Evolutionary conservation across 768 basidiomycete species (phyloP).

Genomic region (Aureoboletus auriporus): DNA sequence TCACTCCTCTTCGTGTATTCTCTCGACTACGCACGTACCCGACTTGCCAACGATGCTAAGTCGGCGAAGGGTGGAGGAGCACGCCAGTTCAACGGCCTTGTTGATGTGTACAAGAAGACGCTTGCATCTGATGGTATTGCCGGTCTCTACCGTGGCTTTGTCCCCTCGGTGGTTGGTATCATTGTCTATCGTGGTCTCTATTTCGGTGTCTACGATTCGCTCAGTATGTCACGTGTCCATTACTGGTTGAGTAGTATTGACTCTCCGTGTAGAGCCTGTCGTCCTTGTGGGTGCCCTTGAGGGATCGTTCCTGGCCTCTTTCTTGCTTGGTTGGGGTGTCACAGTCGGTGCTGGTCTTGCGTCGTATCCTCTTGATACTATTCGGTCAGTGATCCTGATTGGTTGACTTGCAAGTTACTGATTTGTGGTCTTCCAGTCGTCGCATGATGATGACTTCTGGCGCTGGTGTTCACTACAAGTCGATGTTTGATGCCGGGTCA

Average conservation of each 20-base stretch:
- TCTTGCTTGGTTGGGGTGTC: slow-evolving; percentile 97
- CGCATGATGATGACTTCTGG: slow-evolving; percentile 99
- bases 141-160: slow-evolving; percentile 99
- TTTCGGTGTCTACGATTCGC: slow-evolving; percentile 95
- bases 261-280: slow-evolving; percentile 69
- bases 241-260: slow-evolving; percentile 28
- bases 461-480: slow-evolving; percentile 94
- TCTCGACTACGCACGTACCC: slow-evolving; percentile 98
- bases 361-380: slow-evolving; percentile 91
- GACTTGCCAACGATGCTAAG: slow-evolving; percentile 97
- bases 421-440: slow-evolving; percentile 60
- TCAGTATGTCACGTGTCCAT: slow-evolving; percentile 56
- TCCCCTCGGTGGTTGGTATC: slow-evolving; percentile 98
- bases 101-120: slow-evolving; percentile 97
- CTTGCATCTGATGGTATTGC: slow-evolving; percentile 96
- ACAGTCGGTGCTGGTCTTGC: slow-evolving; percentile 99
- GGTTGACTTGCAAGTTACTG: not conserved
- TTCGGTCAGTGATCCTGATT: slow-evolving; percentile 47
- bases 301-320: slow-evolving; percentile 96
- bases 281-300: slow-evolving; percentile 93
- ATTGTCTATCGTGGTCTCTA: slow-evolving; percentile 99
- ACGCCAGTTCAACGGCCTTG: slow-evolving; percentile 97
- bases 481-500: slow-evolving; percentile 94
- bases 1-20: slow-evolving; percentile 99
- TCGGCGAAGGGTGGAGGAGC: slow-evolving; percentile 87